These are phyloP conservation scores for Aspergillus coremiiformis DNA, from an alignment of 495 filamentous ascomycete species.

Conservation along the genomic window DNA sequence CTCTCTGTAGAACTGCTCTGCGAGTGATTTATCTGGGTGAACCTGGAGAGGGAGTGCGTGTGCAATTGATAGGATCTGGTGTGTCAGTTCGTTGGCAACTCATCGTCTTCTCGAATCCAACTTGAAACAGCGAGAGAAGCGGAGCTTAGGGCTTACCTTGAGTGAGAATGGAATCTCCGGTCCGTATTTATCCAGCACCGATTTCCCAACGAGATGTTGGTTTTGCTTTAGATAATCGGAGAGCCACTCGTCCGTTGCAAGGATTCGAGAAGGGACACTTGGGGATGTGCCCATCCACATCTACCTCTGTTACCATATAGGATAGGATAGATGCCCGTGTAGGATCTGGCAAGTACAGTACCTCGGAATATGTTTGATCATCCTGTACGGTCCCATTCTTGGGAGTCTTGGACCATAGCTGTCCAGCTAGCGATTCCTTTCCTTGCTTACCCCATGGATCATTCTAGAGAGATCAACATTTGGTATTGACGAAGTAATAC, in stretches of 20 bases:
- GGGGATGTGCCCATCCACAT: slow-evolving; percentile 85
- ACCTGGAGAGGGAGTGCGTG: slow-evolving; percentile 79
- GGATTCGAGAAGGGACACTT: slow-evolving; percentile 54
- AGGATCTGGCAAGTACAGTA: slow-evolving; percentile 1
- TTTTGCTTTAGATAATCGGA: slow-evolving; percentile 58
- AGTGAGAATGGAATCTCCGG: slow-evolving; percentile 65
- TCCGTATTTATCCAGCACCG: slow-evolving; percentile 56
- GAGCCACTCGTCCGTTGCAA: slow-evolving; percentile 56
- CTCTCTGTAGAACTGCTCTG: slow-evolving; percentile 52
- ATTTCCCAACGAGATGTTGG: slow-evolving; percentile 57
- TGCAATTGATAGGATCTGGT: slow-evolving; percentile 62
- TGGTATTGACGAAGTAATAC: background rate
- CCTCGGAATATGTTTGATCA: slow-evolving; percentile 42
- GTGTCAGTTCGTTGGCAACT: background rate
- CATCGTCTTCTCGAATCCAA: too few relatives aligned
- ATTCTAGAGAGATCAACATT: slow-evolving; percentile 23
- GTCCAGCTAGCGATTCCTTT: slow-evolving; percentile 33
- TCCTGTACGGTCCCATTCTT: slow-evolving; percentile 31
- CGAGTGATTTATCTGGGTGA: slow-evolving; percentile 63
- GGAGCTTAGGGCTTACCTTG: slow-evolving; percentile 42
- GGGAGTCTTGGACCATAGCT: slow-evolving; percentile 39
- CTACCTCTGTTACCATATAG: slow-evolving; percentile 18
- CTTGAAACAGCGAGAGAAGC: too few relatives aligned
- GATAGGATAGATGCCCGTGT: background rate
- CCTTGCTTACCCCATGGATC: slow-evolving; percentile 45